Evolutionary conservation across 805 yeast species (phyloP).

Genomic region (Wickerhamiella sergipiensis): DNA sequence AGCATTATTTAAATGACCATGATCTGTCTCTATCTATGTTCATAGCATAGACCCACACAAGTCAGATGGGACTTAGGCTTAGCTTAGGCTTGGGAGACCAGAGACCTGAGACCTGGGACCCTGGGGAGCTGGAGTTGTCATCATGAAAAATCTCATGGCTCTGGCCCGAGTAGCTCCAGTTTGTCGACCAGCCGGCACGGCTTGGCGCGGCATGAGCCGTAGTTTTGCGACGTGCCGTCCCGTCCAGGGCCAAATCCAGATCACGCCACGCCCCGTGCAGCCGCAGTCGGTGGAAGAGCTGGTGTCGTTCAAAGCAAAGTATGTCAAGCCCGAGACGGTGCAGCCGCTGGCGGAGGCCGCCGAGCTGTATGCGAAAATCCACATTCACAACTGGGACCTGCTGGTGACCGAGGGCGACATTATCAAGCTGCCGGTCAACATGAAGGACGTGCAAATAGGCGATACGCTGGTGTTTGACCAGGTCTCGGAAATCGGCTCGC

Average conservation of each 20-base stretch:
- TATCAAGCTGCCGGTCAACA: constrained; percentile 60
- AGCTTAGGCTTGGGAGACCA: too few relatives aligned
- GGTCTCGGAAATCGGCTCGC: constrained; percentile 72
- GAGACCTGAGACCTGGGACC: too few relatives aligned
- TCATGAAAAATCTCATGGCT: constrained; percentile 3
- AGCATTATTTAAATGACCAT: not conserved
- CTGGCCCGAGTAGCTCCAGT: not conserved
- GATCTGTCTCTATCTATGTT: not conserved
- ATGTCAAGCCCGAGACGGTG: constrained; percentile 29
- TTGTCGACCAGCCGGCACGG: not conserved
- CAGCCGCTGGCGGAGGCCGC: constrained; percentile 50
- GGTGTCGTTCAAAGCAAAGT: constrained; percentile 14
- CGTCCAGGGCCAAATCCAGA: not conserved
- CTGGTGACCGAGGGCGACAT: constrained; percentile 85
- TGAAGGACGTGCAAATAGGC: constrained; percentile 71
- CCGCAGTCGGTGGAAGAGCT: constrained; percentile 12
- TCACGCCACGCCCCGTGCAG: not conserved
- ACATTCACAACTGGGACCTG: constrained; percentile 71
- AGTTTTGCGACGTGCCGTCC: not conserved
- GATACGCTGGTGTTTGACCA: constrained; percentile 62
- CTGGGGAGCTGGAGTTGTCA: too few relatives aligned
- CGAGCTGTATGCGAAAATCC: constrained; percentile 71
- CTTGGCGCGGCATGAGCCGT: not conserved
- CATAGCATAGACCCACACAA: not conserved
- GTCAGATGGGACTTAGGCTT: not conserved